Base-by-base conservation (phyloP, 768 basidiomycete genomes). In the Tricholoma flavovirens region DNA sequence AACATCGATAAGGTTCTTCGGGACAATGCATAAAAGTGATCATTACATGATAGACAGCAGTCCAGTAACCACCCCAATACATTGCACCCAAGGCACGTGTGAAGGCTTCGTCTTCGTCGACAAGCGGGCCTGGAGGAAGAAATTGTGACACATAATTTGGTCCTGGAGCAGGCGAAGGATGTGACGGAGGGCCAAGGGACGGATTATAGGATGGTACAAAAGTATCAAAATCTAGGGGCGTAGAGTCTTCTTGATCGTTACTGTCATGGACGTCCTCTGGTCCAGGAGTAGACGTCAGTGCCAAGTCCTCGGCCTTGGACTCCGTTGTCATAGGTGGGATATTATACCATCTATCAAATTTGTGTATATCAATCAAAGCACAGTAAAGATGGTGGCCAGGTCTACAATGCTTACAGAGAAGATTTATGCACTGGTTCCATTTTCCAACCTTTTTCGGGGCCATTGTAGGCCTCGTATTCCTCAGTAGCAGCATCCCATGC, bases 31-130 rank as follows among this genome's bases (percentile, higher is more conserved):
- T 12, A 46, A 43, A 4, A 8, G 40, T 56, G 14, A 4, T 32
- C 17, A 75, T 83, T 62, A 88, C 90, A 66, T 92, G 86, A 64
- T 91, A 92, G 48, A 90, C 78, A 1, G 89, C 89, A 2, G 88
- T 90, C 89, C 90, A 93, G 67, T 92, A 93, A 17, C 90, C 90
- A 21, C 78, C 76, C 90, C 90, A 92, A 67, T 92, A 93, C 83
- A 87, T 90, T 15, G 90, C 88, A 29, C 77, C 79, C 64, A 90
- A 61, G 4, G 89, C 90, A 49, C 83, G 83, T 22, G 77, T 74
- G 68, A 92, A 92, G 1, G 88, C 88, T 62, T 92, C 87, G 59
- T 92, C 88, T 61, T 80, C 83, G 59, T 75, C 78, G 15, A 83
- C 80, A 67, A 73, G 72, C 2, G 66, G 60, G 7, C 71, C 75